phyloP scores from a whole-genome alignment of 257 asterid genomes.

The Solanum piurae region DNA sequence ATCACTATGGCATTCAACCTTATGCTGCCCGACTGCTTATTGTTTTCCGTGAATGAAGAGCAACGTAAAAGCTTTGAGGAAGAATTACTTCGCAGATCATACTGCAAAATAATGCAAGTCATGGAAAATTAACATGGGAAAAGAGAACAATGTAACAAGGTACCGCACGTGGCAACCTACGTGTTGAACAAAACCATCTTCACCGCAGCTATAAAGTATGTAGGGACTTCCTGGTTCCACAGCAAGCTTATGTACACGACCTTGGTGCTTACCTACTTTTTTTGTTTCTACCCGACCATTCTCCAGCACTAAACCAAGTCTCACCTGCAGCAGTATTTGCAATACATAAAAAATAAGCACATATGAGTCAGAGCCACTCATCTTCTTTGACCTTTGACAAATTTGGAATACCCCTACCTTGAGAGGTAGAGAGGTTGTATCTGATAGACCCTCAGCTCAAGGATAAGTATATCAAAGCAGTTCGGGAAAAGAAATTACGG shows the following conservation, averaged over 20 bases:
- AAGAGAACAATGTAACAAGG: neutral
- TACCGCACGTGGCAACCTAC: slow-evolving; percentile 26
- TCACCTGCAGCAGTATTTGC: slow-evolving; percentile 42
- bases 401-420: neutral
- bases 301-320: slow-evolving; percentile 50
- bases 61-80: slow-evolving; percentile 60
- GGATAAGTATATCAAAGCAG: neutral
- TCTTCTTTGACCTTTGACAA: neutral
- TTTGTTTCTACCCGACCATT: slow-evolving; percentile 57
- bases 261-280: slow-evolving; percentile 56
- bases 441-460: neutral
- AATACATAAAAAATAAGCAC: neutral
- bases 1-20: slow-evolving; percentile 54
- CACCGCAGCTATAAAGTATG: slow-evolving; percentile 73
- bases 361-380: neutral
- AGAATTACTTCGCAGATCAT: slow-evolving; percentile 58
- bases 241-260: slow-evolving; percentile 79
- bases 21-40: slow-evolving; percentile 19
- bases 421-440: too few relatives aligned
- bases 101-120: slow-evolving; percentile 40
- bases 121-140: neutral
- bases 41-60: slow-evolving; percentile 27
- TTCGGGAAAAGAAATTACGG: neutral
- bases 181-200: slow-evolving; percentile 69
- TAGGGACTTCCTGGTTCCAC: slow-evolving; percentile 76